Conservation (phyloP, 768 basidiomycete genomes). For the Coprinopsis sp. region DNA sequence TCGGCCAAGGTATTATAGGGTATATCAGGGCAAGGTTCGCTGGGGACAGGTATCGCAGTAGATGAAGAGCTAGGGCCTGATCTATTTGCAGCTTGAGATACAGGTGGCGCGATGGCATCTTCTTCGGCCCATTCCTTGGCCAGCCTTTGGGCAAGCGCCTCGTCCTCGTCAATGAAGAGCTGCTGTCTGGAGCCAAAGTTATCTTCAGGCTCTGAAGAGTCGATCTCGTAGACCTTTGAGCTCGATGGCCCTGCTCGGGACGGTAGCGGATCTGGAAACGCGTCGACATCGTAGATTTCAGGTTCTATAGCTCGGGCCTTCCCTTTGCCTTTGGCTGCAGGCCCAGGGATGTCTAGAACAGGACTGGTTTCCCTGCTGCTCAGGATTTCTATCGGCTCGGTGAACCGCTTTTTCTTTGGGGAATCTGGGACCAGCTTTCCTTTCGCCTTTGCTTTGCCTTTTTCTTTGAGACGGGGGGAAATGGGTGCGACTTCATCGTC, state of each 20-base stretch:
- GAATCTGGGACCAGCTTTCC: conserved; percentile 12
- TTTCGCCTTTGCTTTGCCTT: conserved; percentile 30
- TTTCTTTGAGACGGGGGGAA: conserved; percentile 39
- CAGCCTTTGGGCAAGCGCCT: conserved; percentile 21
- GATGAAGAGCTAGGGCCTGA: not conserved
- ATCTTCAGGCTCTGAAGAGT: not conserved
- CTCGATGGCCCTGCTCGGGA: too few species aligned
- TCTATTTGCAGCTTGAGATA: conserved; percentile 9
- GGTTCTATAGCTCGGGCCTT: not conserved
- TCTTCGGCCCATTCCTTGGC: conserved; percentile 35
- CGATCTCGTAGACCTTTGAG: not conserved
- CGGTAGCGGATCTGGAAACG: too few species aligned
- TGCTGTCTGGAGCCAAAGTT: not conserved
- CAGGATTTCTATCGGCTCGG: conserved; percentile 13
- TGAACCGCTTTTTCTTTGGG: conserved; percentile 4
- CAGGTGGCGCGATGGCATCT: conserved; percentile 10
- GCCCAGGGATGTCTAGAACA: too few species aligned
- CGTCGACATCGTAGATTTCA: not conserved
- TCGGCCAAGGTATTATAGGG: conserved; percentile 2
- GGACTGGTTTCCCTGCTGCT: conserved; percentile 34
- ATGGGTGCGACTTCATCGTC: not conserved
- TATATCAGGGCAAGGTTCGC: not conserved
- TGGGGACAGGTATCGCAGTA: not conserved
- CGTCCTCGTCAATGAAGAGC: not conserved
- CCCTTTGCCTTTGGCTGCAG: too few species aligned